Conservation (phyloP, 371 early-diverging fungal species). For the Rhizopus arrhizus region DNA sequence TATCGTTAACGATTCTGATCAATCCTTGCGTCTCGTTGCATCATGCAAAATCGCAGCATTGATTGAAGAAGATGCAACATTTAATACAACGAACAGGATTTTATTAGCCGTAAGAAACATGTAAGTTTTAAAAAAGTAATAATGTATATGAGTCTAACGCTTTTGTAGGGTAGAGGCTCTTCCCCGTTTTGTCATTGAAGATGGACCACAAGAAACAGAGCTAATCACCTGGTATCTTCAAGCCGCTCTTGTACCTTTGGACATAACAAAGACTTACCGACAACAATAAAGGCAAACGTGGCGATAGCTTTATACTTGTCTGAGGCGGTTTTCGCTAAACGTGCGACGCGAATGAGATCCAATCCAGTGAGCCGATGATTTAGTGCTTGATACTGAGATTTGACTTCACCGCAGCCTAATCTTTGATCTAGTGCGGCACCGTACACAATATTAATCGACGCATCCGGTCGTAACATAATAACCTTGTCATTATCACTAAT, state of each 20-base stretch:
- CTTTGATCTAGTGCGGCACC: conserved; percentile 19
- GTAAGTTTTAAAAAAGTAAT: not conserved
- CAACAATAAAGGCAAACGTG: conserved; percentile 17
- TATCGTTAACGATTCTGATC: too few species aligned
- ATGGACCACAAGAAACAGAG: too few species aligned
- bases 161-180: too few species aligned
- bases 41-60: too few species aligned
- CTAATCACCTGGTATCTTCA: too few species aligned
- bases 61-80: not conserved
- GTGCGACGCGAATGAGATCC: conserved; percentile 26
- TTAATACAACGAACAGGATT: conserved; percentile 16
- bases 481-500: conserved; percentile 24
- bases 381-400: conserved; percentile 26
- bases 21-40: too few species aligned
- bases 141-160: too few species aligned
- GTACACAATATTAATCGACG: conserved; percentile 27
- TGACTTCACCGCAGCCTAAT: conserved; percentile 28
- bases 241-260: not conserved
- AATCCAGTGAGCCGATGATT: conserved; percentile 19
- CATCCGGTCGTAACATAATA: conserved; percentile 21
- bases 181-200: too few species aligned
- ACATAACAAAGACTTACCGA: conserved; percentile 14
- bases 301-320: conserved; percentile 25
- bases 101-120: conserved; percentile 18
- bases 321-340: conserved; percentile 21